These are phyloP conservation scores for Leccinum broughii DNA, from an alignment of 768 basidiomycete species.

Conservation along the genomic window DNA sequence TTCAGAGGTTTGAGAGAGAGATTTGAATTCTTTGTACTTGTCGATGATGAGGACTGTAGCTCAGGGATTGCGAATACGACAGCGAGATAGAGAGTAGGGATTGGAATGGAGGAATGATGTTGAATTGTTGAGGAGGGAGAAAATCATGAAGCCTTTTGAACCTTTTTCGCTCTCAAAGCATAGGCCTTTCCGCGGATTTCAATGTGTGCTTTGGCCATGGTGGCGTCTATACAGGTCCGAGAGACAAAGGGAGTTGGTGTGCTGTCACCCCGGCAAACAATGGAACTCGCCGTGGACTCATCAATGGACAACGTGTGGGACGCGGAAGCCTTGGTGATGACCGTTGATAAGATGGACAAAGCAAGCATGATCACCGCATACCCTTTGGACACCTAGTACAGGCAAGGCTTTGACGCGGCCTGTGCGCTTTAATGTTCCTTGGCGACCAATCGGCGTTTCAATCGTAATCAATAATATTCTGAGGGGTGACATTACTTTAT, in stretches of 20 bases:
- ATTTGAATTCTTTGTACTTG: slow-evolving; percentile 5
- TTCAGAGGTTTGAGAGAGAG: not conserved
- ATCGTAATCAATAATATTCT: slow-evolving; percentile 6
- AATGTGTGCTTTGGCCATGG: slow-evolving; percentile 20
- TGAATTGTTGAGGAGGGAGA: slow-evolving; percentile 1
- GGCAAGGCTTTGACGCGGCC: slow-evolving; percentile 9
- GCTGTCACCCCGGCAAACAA: slow-evolving; percentile 19
- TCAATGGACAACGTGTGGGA: slow-evolving; percentile 1
- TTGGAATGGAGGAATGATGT: not conserved
- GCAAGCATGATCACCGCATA: slow-evolving; percentile 6
- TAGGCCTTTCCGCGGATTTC: slow-evolving; percentile 3
- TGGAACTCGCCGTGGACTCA: slow-evolving; percentile 9
- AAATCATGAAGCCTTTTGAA: slow-evolving; percentile 21
- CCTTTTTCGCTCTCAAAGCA: slow-evolving; percentile 7
- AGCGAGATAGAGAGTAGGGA: not conserved
- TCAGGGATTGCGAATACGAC: slow-evolving; percentile 11
- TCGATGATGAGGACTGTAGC: not conserved
- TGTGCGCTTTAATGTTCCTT: slow-evolving; percentile 10
- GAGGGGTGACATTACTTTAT: slow-evolving; percentile 31
- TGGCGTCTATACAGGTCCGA: slow-evolving; percentile 9
- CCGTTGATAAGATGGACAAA: slow-evolving; percentile 26
- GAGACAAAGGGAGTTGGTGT: slow-evolving; percentile 23
- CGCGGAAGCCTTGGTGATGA: slow-evolving; percentile 4
- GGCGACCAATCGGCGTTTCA: slow-evolving; percentile 15
- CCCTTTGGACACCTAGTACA: slow-evolving; percentile 12